Percentiles rank a stretch among this genome's conserved stretches.
Evolutionary conservation across 148 eudicot genomes (phyloP).

Genomic region (Heliosperma pusillum): DNA sequence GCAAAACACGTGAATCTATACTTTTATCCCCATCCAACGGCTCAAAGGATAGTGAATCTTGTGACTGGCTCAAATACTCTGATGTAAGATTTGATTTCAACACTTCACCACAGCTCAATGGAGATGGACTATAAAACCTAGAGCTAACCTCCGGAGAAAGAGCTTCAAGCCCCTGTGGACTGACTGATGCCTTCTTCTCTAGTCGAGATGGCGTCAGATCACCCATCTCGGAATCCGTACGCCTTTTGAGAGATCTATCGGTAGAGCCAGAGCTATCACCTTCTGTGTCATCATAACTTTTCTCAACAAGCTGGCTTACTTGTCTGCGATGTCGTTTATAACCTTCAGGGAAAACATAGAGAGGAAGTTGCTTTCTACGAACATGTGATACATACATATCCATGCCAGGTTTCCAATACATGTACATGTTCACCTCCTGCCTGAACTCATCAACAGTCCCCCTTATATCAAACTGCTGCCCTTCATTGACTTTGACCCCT

Average conservation of each 20-base stretch:
- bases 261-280: constrained; percentile 31
- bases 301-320: constrained; percentile 35
- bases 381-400: constrained; percentile 72
- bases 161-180: constrained; percentile 47
- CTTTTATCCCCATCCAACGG: constrained; percentile 21
- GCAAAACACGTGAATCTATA: constrained; percentile 10
- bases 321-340: constrained; percentile 53
- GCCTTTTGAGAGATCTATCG: constrained; percentile 53
- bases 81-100: constrained; percentile 21
- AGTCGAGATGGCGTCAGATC: constrained; percentile 32
- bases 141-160: constrained; percentile 44
- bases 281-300: constrained; percentile 36
- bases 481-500: constrained; percentile 62
- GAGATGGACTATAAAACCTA: constrained; percentile 36
- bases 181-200: constrained; percentile 49
- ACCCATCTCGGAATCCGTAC: constrained; percentile 35
- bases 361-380: constrained; percentile 69
- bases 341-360: constrained; percentile 66
- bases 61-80: constrained; percentile 28
- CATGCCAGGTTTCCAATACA: constrained; percentile 87
- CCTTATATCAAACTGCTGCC: constrained; percentile 86
- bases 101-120: constrained; percentile 30
- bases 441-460: constrained; percentile 75
- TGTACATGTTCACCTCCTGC: constrained; percentile 53
- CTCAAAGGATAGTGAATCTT: constrained; percentile 22